Evolutionary conservation across 495 filamentous ascomycete genomes (phyloP).

Genomic region (Oleoguttula mirabilis): DNA sequence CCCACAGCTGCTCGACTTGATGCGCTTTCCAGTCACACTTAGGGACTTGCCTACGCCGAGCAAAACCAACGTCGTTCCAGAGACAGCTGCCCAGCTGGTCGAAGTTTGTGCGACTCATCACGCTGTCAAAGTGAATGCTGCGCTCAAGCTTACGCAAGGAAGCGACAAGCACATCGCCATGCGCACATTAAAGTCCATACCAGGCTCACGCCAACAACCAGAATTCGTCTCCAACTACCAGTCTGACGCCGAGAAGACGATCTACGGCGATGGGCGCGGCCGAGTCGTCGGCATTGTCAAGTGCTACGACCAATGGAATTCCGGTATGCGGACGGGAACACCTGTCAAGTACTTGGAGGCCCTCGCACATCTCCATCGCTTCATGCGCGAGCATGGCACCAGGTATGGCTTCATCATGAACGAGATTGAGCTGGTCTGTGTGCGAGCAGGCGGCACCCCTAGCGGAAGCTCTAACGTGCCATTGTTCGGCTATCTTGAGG

Average conservation of each 20-base stretch:
- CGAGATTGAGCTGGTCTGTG: conserved; percentile 85
- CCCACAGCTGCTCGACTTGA: conserved; percentile 57
- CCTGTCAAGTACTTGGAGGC: conserved; percentile 78
- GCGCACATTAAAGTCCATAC: conserved; percentile 26
- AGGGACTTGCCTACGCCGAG: conserved; percentile 49
- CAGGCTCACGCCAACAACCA: conserved; percentile 34
- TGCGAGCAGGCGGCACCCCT: conserved; percentile 40
- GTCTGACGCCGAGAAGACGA: conserved; percentile 58
- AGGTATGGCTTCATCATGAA: conserved; percentile 92
- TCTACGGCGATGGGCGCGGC: conserved; percentile 58
- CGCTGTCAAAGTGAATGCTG: conserved; percentile 66
- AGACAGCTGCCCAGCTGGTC: conserved; percentile 60
- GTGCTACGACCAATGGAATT: conserved; percentile 86
- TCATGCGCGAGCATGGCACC: conserved; percentile 85
- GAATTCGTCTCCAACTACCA: conserved; percentile 59
- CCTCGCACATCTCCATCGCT: conserved; percentile 68
- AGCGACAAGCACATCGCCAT: conserved; percentile 40
- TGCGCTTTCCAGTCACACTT: conserved; percentile 54
- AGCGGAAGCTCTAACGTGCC: conserved; percentile 36
- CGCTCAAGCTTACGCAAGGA: conserved; percentile 56
- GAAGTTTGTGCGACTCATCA: conserved; percentile 57
- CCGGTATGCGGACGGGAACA: conserved; percentile 73
- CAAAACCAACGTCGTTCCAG: conserved; percentile 45
- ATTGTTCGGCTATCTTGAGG: conserved; percentile 74
- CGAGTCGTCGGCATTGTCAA: conserved; percentile 81